phyloP scores from a whole-genome alignment of 805 yeast species.

The Starmerella cellae region DNA sequence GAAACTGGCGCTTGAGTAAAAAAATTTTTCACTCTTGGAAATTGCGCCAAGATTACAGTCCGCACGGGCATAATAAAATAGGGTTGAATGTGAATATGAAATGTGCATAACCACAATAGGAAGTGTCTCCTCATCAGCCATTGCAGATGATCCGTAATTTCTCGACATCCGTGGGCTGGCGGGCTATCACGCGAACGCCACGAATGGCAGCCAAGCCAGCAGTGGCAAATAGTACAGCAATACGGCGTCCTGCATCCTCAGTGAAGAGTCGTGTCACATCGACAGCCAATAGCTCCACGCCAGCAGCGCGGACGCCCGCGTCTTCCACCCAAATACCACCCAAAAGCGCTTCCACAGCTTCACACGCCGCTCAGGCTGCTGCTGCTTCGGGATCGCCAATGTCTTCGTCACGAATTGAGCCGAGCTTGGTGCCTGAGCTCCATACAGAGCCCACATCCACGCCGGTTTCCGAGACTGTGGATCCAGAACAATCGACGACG shows the following conservation, averaged over 20 bases:
- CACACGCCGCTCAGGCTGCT: too few relatives aligned
- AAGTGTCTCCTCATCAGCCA: too few relatives aligned
- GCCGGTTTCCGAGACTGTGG: constrained; percentile 3
- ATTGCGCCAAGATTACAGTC: too few relatives aligned
- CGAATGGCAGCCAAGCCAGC: background rate
- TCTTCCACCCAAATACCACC: background rate
- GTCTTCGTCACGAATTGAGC: too few relatives aligned
- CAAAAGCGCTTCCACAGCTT: background rate
- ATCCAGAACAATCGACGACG: constrained; percentile 4
- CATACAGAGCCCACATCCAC: constrained; percentile 4
- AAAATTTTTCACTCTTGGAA: too few relatives aligned
- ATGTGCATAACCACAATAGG: too few relatives aligned
- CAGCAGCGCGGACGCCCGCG: background rate
- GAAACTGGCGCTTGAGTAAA: too few relatives aligned
- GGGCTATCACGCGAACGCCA: background rate
- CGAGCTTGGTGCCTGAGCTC: constrained; percentile 2
- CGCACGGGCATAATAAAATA: too few relatives aligned
- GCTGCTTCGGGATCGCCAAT: too few relatives aligned
- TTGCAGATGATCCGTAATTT: background rate
- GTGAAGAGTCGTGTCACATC: background rate
- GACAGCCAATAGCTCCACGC: background rate
- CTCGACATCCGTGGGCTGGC: background rate
- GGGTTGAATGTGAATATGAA: too few relatives aligned
- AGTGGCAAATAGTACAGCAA: background rate
- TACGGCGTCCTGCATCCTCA: background rate